Percentiles rank a stretch among this genome's conserved stretches.
Evolutionary conservation across 441 rosid genomes (phyloP).

Genomic region (Corymbia calophylla): DNA sequence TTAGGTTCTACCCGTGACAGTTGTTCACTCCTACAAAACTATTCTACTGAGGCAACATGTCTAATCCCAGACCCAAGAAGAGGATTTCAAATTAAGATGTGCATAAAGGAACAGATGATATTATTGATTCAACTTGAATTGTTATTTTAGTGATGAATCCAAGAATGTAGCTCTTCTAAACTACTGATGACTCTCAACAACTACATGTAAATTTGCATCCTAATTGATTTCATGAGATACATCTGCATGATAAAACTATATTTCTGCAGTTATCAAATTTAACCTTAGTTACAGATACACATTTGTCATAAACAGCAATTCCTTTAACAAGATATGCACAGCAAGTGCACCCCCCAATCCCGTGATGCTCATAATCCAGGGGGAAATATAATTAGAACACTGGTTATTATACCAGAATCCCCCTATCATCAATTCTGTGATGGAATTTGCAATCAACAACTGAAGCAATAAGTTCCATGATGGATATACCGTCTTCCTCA

Average conservation of each 20-base stretch:
- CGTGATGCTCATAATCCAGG: not conserved
- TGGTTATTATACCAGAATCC: not conserved
- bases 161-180: not conserved
- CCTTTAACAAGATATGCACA: not conserved
- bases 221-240: not conserved
- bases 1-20: not conserved
- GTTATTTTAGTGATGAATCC: not conserved
- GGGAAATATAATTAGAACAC: not conserved
- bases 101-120: not conserved
- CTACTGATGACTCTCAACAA: not conserved
- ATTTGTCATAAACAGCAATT: not conserved
- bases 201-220: not conserved
- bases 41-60: not conserved
- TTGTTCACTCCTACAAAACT: not conserved
- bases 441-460: not conserved
- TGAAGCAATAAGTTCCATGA: slow-evolving; percentile 17
- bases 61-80: not conserved
- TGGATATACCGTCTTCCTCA: slow-evolving; percentile 36
- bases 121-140: not conserved
- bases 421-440: not conserved
- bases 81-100: not conserved
- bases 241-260: not conserved
- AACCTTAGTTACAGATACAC: not conserved
- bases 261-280: not conserved
- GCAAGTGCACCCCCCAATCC: not conserved